These are phyloP conservation scores for Heliamphora pulchella DNA, from an alignment of 179 eudicot genomes.

Conservation along the genomic window DNA sequence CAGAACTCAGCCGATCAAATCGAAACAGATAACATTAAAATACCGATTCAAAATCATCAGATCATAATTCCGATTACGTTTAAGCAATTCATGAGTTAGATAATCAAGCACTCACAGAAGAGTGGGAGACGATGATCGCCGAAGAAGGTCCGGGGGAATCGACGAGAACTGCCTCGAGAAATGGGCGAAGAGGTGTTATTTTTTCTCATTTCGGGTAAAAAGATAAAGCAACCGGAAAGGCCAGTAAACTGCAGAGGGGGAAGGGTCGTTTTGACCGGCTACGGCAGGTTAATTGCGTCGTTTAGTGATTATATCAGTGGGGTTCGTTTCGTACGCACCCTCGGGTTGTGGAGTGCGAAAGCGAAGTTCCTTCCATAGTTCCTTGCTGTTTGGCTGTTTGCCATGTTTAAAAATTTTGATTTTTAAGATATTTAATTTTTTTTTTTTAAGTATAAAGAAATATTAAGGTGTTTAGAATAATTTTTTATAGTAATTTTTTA, in stretches of 20 bases:
- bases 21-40: neutral
- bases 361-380: neutral
- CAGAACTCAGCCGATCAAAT: neutral
- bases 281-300: constrained; percentile 6
- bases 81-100: neutral
- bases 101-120: constrained; percentile 3
- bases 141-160: neutral
- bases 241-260: neutral
- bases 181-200: too few species aligned
- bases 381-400: too few species aligned
- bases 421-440: too few species aligned
- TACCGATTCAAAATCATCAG: neutral
- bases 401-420: too few species aligned
- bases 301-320: neutral
- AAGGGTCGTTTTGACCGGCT: neutral
- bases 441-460: too few species aligned
- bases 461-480: too few species aligned
- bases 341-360: neutral
- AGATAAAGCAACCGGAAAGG: constrained; percentile 14
- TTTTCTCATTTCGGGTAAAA: neutral
- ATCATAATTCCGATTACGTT: neutral
- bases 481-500: too few species aligned
- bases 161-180: neutral
- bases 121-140: neutral
- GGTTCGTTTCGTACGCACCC: neutral